These are phyloP conservation scores for Monosporozyma aerobia DNA, from an alignment of 805 yeast genomes.

Conservation along the genomic window DNA sequence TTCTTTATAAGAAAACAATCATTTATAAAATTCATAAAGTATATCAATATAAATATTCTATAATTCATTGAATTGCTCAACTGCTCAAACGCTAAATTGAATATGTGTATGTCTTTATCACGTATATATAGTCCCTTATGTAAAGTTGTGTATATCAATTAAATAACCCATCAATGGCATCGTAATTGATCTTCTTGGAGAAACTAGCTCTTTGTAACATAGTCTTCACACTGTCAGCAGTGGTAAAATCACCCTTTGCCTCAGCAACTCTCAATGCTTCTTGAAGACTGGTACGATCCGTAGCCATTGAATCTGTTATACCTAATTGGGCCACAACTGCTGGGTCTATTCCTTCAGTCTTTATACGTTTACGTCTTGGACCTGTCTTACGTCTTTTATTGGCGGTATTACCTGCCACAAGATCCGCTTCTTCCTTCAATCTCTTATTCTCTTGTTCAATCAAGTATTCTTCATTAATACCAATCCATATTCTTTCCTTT, in stretches of 20 bases:
- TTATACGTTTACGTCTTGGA: slow-evolving; percentile 16
- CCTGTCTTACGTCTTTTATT: slow-evolving; percentile 34
- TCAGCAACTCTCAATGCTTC: slow-evolving; percentile 34
- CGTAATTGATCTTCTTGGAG: slow-evolving; percentile 86
- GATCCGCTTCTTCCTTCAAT: slow-evolving; percentile 78
- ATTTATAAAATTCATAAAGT: neutral
- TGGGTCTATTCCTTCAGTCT: slow-evolving; percentile 7
- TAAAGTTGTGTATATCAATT: slow-evolving; percentile 10
- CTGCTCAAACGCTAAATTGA: neutral
- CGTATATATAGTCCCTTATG: neutral
- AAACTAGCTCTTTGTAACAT: slow-evolving; percentile 68
- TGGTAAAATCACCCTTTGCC: slow-evolving; percentile 36
- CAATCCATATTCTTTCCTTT: slow-evolving; percentile 85
- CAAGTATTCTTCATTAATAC: slow-evolving; percentile 77
- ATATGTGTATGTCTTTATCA: neutral
- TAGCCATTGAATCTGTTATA: slow-evolving; percentile 13
- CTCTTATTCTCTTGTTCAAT: slow-evolving; percentile 78
- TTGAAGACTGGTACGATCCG: slow-evolving; percentile 29
- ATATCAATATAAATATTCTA: neutral
- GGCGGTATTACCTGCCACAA: slow-evolving; percentile 64
- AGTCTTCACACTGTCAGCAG: slow-evolving; percentile 71
- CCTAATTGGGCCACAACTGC: neutral
- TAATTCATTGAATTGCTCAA: neutral
- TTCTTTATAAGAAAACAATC: neutral
- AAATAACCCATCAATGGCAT: slow-evolving; percentile 53